These are phyloP conservation scores for Phytophthora pinifolia DNA, from an alignment of 352 stramenopile genomes.

Conservation along the genomic window DNA sequence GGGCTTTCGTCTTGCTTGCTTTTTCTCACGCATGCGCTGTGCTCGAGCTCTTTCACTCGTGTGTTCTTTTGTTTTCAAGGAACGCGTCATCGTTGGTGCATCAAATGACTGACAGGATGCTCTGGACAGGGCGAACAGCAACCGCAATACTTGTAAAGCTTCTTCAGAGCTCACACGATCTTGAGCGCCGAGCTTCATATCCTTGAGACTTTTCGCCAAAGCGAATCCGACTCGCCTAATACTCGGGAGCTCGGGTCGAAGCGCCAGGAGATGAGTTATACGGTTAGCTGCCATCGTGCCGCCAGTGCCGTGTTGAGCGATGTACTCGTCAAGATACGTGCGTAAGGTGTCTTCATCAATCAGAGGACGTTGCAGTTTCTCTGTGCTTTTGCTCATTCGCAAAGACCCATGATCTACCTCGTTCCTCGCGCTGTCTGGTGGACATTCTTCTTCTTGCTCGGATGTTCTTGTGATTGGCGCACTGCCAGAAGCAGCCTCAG, in stretches of 20 bases:
- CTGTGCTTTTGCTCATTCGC: constrained; percentile 11
- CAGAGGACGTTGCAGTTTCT: constrained; percentile 4
- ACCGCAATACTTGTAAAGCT: constrained; percentile 27
- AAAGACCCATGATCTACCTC: constrained; percentile 1
- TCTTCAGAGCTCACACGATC: constrained; percentile 26
- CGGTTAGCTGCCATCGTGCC: constrained; percentile 43
- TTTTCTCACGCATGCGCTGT: constrained; percentile 31
- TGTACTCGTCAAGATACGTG: constrained; percentile 41
- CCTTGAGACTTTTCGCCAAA: constrained; percentile 36
- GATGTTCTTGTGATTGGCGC: constrained; percentile 8
- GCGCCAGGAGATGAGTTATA: constrained; percentile 40
- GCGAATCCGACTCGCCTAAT: constrained; percentile 34
- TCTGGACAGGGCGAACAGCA: constrained; percentile 17
- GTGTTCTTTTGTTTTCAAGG: constrained; percentile 9
- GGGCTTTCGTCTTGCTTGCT: constrained; percentile 28
- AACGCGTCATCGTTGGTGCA: constrained; percentile 13
- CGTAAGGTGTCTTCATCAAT: constrained; percentile 35
- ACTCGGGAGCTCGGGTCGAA: constrained; percentile 34
- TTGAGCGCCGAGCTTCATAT: constrained; percentile 29
- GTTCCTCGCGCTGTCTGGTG: constrained; percentile 1
- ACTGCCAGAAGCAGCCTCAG: constrained; percentile 2
- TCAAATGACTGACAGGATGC: constrained; percentile 10
- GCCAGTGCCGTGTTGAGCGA: constrained; percentile 32
- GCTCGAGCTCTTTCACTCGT: constrained; percentile 13
- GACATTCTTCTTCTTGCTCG: constrained; percentile 6